Base-by-base conservation (phyloP, 2,329 filamentous ascomycete genomes). In the Aspergillus udagawae region DNA sequence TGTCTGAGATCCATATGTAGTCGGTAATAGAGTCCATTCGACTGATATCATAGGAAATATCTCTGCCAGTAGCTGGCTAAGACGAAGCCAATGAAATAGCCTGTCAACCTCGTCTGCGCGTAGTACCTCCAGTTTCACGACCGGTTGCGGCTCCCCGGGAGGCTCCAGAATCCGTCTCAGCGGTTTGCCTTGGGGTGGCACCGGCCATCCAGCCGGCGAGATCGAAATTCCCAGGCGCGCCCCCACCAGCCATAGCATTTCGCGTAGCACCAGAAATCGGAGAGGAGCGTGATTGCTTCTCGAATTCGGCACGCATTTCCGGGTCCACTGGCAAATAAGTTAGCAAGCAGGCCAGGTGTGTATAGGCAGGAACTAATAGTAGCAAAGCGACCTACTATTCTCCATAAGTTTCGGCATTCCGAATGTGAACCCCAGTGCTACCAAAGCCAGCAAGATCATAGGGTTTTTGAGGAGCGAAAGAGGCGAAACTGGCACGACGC, bases 391-490 rank as follows among this genome's bases (percentile, higher is more conserved):
- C 91, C 61, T 85, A 97, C 92, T 96, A 72, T 94, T 97, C 52
- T 97, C 92, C 79, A 97, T 86, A 55, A 99, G 75, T 75, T 97
- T 94, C 14, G 94, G 94, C 89, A 97, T 91, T 64, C 92, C 92
- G 67, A 97, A 83, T 61, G 96, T 92, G 63, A 97, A 80, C 4
- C 79, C 87, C 79, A 97, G 85, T 60, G 88, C 91, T 42, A 94
- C 86, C 35, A 96, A 76, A 4, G 89, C 92, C 80, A 99, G 88
- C 59, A 99, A 82, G 62, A 97, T 97, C 92, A 97, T 97, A 3
- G 94, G 94, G 71, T 91, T 96, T 80, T 94, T 94, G 67, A 97
- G 80, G 55, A 97, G 86, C 57, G 84, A 85, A 56, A 97, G 70
- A n/a, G 92, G 82, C 20, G 87, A 91, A 77, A 93, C 89, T 91